phyloP scores from a whole-genome alignment of 1,284 basidiomycete species.

The Heterobasidion occidentale region DNA sequence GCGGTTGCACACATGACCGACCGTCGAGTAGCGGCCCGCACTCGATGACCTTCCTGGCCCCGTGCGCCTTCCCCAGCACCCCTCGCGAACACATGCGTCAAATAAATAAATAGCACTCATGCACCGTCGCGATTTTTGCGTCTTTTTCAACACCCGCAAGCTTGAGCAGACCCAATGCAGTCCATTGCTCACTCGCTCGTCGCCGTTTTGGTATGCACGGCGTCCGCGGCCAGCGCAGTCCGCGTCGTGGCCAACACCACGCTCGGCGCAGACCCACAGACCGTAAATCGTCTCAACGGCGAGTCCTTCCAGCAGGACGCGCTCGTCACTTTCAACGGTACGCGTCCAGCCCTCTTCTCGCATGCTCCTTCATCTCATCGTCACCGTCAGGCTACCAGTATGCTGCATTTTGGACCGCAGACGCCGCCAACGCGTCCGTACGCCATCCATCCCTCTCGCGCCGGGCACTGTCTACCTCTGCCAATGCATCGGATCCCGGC shows the following conservation, averaged over 20 bases:
- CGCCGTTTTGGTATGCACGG: background rate
- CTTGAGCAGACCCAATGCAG: too few species aligned
- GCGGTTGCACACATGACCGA: too few species aligned
- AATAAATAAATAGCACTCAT: too few species aligned
- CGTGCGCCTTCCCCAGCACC: too few species aligned
- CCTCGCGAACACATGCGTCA: too few species aligned
- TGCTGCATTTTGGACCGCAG: constrained; percentile 27
- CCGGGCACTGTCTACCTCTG: constrained; percentile 14
- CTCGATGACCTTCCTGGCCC: too few species aligned
- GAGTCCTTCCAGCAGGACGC: constrained; percentile 37
- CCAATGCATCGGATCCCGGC: background rate
- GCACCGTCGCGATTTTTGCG: too few species aligned
- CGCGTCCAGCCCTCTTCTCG: constrained; percentile 1
- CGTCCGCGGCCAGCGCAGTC: constrained; percentile 2
- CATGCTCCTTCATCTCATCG: background rate
- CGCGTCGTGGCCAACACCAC: constrained; percentile 18
- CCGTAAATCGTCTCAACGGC: constrained; percentile 33
- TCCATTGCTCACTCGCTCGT: background rate
- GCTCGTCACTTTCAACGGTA: constrained; percentile 28
- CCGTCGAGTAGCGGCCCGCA: too few species aligned
- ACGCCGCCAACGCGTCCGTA: constrained; percentile 23
- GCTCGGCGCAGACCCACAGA: constrained; percentile 28
- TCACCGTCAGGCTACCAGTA: constrained; percentile 29
- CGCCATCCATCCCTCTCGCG: constrained; percentile 27
- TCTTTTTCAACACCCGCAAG: too few species aligned